Conservation (phyloP, 2,329 filamentous ascomycete genomes). For the Microcyclospora tardicrescens region DNA sequence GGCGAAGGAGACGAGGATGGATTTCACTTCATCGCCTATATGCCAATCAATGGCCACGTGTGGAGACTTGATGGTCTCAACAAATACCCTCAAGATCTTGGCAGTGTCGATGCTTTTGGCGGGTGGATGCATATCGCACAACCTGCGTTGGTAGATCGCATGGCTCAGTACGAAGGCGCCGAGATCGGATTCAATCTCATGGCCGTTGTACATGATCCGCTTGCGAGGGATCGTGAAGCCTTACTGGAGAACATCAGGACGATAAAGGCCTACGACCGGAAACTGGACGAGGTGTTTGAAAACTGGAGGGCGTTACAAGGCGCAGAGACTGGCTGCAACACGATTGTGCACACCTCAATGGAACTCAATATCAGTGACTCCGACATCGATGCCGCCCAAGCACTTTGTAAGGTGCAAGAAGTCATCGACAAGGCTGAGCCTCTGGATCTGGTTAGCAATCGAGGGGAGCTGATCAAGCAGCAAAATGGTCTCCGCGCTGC, state of each 20-base stretch:
- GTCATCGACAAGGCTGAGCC: conserved; percentile 13
- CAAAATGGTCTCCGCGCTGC: conserved; percentile 32
- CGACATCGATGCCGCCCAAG: conserved; percentile 23
- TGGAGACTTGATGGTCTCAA: conserved; percentile 88
- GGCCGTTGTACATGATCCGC: conserved; percentile 56
- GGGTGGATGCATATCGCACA: conserved; percentile 57
- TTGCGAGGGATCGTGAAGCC: conserved; percentile 34
- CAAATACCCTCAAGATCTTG: conserved; percentile 53
- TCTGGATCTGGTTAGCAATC: conserved; percentile 8
- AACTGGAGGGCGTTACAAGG: conserved; percentile 32
- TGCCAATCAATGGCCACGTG: conserved; percentile 58
- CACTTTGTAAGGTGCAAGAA: conserved; percentile 15
- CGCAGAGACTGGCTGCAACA: conserved; percentile 10
- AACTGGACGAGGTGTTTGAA: conserved; percentile 26
- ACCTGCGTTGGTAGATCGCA: conserved; percentile 53
- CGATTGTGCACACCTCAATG: conserved; percentile 7
- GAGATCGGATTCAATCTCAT: conserved; percentile 66
- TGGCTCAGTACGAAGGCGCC: conserved; percentile 51
- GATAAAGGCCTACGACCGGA: conserved; percentile 28
- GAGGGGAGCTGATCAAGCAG: conserved; percentile 23
- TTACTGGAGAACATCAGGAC: conserved; percentile 33
- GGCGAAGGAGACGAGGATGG: conserved; percentile 45
- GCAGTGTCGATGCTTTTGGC: conserved; percentile 31
- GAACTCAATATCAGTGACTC: conserved; percentile 15
- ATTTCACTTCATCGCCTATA: conserved; percentile 83